Conservation (phyloP, 1,139 yeast genomes). For the Yamadazyma dushanensis region DNA sequence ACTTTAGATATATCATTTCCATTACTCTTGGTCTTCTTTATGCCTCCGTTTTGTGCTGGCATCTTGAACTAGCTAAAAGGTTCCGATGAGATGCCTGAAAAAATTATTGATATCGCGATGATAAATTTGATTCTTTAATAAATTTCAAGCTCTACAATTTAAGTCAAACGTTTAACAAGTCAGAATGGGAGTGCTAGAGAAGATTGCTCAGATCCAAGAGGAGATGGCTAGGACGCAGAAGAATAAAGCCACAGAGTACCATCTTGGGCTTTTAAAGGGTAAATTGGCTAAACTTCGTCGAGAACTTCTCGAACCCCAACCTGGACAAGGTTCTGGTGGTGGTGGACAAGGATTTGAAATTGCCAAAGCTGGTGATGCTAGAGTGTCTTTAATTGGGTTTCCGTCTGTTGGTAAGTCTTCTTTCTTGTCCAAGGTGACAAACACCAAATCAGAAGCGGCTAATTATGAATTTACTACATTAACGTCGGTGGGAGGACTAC, state of each 20-base stretch:
- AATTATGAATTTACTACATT: slow-evolving; percentile 93
- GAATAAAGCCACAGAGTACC: slow-evolving; percentile 97
- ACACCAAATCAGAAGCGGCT: slow-evolving; percentile 93
- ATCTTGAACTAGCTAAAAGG: background rate
- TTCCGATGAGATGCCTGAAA: slow-evolving; percentile 11
- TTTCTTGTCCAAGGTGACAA: slow-evolving; percentile 80
- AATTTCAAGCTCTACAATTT: too few relatives aligned
- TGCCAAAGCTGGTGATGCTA: slow-evolving; percentile 92
- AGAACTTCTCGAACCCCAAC: slow-evolving; percentile 87
- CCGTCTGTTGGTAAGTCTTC: slow-evolving; percentile 98
- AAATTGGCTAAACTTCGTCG: slow-evolving; percentile 92
- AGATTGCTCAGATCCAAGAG: slow-evolving; percentile 86
- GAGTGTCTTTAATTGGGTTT: slow-evolving; percentile 93
- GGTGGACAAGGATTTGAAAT: slow-evolving; percentile 94
- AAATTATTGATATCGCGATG: background rate
- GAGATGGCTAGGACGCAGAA: slow-evolving; percentile 95
- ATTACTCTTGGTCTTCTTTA: slow-evolving; percentile 4
- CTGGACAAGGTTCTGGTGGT: slow-evolving; percentile 65
- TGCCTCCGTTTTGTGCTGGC: slow-evolving; percentile 3
- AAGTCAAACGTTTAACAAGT: too few relatives aligned
- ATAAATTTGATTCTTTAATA: too few relatives aligned
- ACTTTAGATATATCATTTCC: slow-evolving; percentile 28
- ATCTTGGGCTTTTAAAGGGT: slow-evolving; percentile 89
- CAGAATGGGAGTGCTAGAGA: slow-evolving; percentile 51
- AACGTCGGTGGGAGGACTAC: slow-evolving; percentile 94